phyloP scores from a whole-genome alignment of 1,284 basidiomycete genomes.

The Calocybe gambosa region DNA sequence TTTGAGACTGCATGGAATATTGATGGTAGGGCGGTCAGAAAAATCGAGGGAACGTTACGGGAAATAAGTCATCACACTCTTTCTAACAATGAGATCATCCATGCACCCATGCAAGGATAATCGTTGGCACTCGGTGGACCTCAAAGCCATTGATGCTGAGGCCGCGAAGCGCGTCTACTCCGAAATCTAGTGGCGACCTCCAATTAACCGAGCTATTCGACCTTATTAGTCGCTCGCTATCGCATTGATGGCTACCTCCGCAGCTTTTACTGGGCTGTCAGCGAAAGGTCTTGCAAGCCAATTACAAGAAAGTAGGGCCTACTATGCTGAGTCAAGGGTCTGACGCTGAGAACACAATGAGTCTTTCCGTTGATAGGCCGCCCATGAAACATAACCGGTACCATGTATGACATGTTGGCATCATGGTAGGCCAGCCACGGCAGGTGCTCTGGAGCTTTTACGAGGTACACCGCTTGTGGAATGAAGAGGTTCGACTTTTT shows the following conservation, averaged over 20 bases:
- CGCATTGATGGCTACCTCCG: background rate
- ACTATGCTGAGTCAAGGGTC: constrained; percentile 1
- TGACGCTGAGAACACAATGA: constrained; percentile 3
- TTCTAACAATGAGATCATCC: constrained; percentile 19
- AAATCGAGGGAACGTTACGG: constrained; percentile 15
- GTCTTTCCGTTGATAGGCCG: constrained; percentile 7
- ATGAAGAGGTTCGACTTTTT: background rate
- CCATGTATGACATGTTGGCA: background rate
- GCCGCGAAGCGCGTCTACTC: constrained; percentile 16
- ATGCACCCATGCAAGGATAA: constrained; percentile 15
- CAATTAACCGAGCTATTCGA: constrained; percentile 18
- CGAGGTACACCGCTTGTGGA: constrained; percentile 2
- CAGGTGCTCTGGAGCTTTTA: constrained; percentile 1
- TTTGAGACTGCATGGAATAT: constrained; percentile 11
- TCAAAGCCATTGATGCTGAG: constrained; percentile 8
- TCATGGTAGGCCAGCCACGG: constrained; percentile 1
- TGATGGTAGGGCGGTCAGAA: constrained; percentile 2
- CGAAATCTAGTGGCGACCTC: constrained; percentile 11
- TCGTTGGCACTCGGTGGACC: constrained; percentile 10
- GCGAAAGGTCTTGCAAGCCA: background rate
- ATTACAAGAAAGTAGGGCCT: background rate
- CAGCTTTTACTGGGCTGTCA: background rate
- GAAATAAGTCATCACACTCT: constrained; percentile 14
- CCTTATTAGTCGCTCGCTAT: constrained; percentile 21
- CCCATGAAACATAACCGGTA: constrained; percentile 4